Evolutionary conservation across 1,139 yeast species (phyloP), one percentile per base, ranked within the genome.

Genomic region (Saccharomyces pastorianus): DNA sequence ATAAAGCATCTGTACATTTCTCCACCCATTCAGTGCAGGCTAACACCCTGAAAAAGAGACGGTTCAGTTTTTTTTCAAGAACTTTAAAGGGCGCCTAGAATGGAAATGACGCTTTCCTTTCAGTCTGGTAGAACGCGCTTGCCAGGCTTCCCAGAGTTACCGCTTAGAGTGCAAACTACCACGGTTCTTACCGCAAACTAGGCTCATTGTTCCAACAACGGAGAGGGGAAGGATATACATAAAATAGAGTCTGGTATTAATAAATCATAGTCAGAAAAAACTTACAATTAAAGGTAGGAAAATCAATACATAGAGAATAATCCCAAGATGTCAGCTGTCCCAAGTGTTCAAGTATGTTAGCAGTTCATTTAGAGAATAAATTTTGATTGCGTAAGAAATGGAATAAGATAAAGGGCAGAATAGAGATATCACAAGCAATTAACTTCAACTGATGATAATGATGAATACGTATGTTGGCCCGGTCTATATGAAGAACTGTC

Each of bases 321-420:
- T 59, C 61, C 60, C 63, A 69, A 63, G 65, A 71, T 71, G 74
- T 80, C 85, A 73, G 75, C 84, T 75, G 70, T 66, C 65, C 84
- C 82, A 79, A 80, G 84, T 76, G 85, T 81, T 73, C 85, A 81
- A 79, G 84, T 80, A 80, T 79, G 44, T 38, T 38, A 9, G 9
- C 44, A 38, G 84, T 80, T 59, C 49, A 20, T 20, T 20, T 51
- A 46, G 6, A 38, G 4, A 20, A 6, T 27, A 34, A 38, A 8
- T 5, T 38, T 38, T 17, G 25, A 38, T 38, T 9, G 25, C 4
- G 4, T 38, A 38, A 11, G 11, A 9, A 17, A 38, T 38, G 44
- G 44, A 38, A 17, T 38, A 38, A 17, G 25, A 17, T 17, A 11
- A 38, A 8, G 25, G 23, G 23, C 7, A 20, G 4, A 17, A 8